Base-by-base conservation (phyloP, 495 filamentous ascomycete species). In the Talaromyces wortmannii region DNA sequence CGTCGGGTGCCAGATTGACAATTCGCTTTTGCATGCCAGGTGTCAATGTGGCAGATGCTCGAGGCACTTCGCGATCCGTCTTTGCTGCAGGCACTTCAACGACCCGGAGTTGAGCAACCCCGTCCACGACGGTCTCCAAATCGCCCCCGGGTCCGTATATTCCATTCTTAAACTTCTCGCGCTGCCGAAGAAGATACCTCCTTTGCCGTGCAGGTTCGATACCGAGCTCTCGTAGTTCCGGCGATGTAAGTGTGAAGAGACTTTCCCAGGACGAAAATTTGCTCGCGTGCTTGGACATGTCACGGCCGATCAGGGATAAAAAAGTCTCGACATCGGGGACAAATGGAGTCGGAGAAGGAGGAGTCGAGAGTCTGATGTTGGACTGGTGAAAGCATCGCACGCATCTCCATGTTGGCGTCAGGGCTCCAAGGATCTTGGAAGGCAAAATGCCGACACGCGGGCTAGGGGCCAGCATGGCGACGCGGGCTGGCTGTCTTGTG, bases 291-390 rank as follows among this genome's bases (percentile, higher is more conserved):
- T 88, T 81, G 50, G 78, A 81, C 60, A 95, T 82, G 59, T 83
- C 83, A 55, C 94, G 94, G 63, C 94, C 94, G 72, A 98, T 98
- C 31, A 95, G 70, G 6, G 80, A 88, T 55, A 98, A 88, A 74
- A 98, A 97, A 49, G 91, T 96, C 55, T 78, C 90, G 52, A 88
- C 81, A 63, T 98, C 87, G 10, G 94, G 94, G 48, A 97, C 84
- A 63, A 92, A 90, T 10, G 88, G 85, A 7, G 86, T 97, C 5
- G 90, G 83, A 7, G 72, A 53, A 3, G 92, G 92, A 48, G 92
- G 74, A 18, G 64, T 56, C 3, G 65, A 52, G 0, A 50, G 18
- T 23, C 23, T 23, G 6, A 64, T 64, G 47, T 66, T 64, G 30
- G 31, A 13, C 18, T 49, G 31, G 54, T 73, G 69, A 18, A 76